A percentile compares a stretch with the other conserved stretches of the same genome.
These are phyloP conservation scores for Lophium mytilinum DNA, from an alignment of 495 filamentous ascomycete species.

Conservation along the genomic window DNA sequence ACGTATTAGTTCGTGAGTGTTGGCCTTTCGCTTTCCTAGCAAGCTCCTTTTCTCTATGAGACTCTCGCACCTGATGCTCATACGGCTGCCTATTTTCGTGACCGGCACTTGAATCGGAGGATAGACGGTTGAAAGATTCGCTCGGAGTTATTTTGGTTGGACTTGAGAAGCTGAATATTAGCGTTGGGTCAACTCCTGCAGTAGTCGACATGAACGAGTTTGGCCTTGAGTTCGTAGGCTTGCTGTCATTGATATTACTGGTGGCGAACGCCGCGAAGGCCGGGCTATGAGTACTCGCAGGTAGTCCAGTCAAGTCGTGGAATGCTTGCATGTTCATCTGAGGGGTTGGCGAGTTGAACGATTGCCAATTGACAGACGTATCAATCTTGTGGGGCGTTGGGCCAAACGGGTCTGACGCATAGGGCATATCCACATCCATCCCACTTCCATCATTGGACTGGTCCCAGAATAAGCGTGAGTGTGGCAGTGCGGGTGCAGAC, in stretches of 20 bases:
- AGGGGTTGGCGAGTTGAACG: constrained; percentile 2
- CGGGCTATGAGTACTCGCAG: constrained; percentile 6
- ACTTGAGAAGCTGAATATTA: constrained; percentile 29
- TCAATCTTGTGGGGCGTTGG: constrained; percentile 22
- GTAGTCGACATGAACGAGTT: constrained; percentile 23
- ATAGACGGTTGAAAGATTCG: constrained; percentile 4
- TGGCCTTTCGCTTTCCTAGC: constrained; percentile 19
- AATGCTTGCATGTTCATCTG: constrained; percentile 9
- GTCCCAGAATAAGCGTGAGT: constrained; percentile 70
- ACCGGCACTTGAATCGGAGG: background rate
- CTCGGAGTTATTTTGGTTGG: background rate
- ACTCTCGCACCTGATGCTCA: constrained; percentile 24
- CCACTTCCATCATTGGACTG: constrained; percentile 35
- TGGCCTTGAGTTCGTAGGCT: constrained; percentile 6
- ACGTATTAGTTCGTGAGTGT: constrained; percentile 26
- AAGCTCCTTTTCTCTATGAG: constrained; percentile 22
- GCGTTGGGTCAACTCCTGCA: constrained; percentile 27
- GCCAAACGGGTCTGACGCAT: constrained; percentile 30
- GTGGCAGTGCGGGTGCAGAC: constrained; percentile 56
- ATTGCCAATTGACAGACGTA: constrained; percentile 2
- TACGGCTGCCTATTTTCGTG: constrained; percentile 23
- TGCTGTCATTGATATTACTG: background rate
- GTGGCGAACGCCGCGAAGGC: constrained; percentile 2
- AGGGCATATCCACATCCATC: constrained; percentile 25
- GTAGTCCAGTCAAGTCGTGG: constrained; percentile 19